phyloP scores from a whole-genome alignment of 1,139 yeast species.

The Yamadazyma aaseri region DNA sequence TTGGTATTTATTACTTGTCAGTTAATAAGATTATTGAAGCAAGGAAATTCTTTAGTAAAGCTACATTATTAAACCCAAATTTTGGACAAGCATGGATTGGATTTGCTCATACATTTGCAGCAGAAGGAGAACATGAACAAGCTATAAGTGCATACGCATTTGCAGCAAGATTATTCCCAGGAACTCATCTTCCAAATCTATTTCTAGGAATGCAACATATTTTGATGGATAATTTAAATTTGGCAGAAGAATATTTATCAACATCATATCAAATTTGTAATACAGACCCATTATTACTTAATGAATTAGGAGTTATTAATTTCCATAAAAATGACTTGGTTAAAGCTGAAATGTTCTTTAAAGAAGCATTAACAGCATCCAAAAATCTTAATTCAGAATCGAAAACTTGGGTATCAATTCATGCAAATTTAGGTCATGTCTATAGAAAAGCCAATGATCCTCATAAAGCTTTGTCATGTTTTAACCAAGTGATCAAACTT shows the following conservation, averaged over 20 bases:
- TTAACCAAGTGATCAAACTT: conserved; percentile 70
- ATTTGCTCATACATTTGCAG: conserved; percentile 96
- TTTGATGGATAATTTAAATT: conserved; percentile 75
- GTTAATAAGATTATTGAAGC: conserved; percentile 79
- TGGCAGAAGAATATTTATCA: conserved; percentile 83
- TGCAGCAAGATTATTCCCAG: conserved; percentile 91
- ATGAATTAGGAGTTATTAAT: conserved; percentile 88
- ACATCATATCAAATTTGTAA: conserved; percentile 78
- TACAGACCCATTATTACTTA: conserved; percentile 80
- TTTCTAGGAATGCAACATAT: conserved; percentile 96
- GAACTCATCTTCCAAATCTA: conserved; percentile 86
- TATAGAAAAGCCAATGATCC: conserved; percentile 66
- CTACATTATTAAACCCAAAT: conserved; percentile 84
- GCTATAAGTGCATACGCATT: conserved; percentile 97
- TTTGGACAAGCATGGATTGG: conserved; percentile 98
- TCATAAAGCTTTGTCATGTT: conserved; percentile 69
- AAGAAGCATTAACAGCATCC: conserved; percentile 72
- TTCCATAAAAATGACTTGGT: conserved; percentile 72
- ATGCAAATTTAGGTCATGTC: conserved; percentile 89
- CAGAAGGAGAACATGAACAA: conserved; percentile 98
- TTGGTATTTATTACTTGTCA: conserved; percentile 84
- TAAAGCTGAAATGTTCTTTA: conserved; percentile 70
- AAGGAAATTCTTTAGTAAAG: conserved; percentile 81
- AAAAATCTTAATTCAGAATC: conserved; percentile 72
- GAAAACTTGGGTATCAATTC: conserved; percentile 82